Conservation (phyloP, 2,329 filamentous ascomycete genomes). For the Pseudogymnoascus sp. region DNA sequence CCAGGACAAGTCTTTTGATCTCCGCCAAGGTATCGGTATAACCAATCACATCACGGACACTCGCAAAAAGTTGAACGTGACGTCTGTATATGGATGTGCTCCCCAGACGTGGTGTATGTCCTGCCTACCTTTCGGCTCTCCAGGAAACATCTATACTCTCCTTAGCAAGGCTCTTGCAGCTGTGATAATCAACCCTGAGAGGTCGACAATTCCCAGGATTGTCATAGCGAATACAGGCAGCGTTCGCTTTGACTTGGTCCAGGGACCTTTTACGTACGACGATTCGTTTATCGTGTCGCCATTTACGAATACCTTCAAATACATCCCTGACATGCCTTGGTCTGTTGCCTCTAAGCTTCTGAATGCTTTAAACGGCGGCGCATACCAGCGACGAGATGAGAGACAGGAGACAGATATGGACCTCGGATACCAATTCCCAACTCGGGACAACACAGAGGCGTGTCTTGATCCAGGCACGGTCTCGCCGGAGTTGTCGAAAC, state of each 20-base stretch:
- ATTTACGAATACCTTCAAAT: constrained; percentile 72
- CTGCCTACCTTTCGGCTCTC: constrained; percentile 63
- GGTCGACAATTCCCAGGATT: constrained; percentile 56
- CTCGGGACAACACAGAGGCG: background rate
- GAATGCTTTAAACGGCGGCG: constrained; percentile 46
- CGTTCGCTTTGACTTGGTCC: constrained; percentile 91
- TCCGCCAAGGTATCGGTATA: constrained; percentile 67
- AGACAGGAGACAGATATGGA: background rate
- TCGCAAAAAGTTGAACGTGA: constrained; percentile 62
- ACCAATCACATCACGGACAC: constrained; percentile 61
- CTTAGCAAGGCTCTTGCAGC: constrained; percentile 60
- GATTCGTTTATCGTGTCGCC: constrained; percentile 81
- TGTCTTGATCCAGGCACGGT: constrained; percentile 13
- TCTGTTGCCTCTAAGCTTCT: constrained; percentile 62
- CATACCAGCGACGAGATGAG: constrained; percentile 16
- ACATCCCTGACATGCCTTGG: constrained; percentile 74
- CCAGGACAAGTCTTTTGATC: constrained; percentile 60
- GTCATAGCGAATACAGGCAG: constrained; percentile 83
- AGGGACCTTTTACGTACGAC: constrained; percentile 83
- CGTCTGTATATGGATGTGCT: constrained; percentile 69
- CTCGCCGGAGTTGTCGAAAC: constrained; percentile 11
- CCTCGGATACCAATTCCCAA: background rate
- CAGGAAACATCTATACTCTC: constrained; percentile 66
- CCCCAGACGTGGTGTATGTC: constrained; percentile 73
- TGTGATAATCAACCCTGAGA: constrained; percentile 48